Percentiles rank a stretch among this genome's conserved stretches.
These are phyloP conservation scores for Hypomontagnella monticulosa DNA, from an alignment of 495 filamentous ascomycete genomes.

Conservation along the genomic window DNA sequence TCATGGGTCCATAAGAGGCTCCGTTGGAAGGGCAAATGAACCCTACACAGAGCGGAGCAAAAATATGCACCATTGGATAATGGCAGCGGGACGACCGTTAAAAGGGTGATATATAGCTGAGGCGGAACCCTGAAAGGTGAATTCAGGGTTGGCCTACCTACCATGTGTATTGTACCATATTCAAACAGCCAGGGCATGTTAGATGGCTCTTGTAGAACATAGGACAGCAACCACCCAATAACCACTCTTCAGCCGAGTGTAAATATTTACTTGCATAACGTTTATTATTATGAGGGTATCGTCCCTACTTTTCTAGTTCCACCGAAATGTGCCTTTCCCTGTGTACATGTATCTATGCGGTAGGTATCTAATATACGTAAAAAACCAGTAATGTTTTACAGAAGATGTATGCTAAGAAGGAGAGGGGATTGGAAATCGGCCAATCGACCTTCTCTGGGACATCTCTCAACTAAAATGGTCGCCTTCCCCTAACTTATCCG, in stretches of 20 bases:
- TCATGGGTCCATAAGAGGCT: slow-evolving; percentile 33
- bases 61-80: slow-evolving; percentile 21
- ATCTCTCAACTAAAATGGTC: slow-evolving; percentile 58
- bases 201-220: slow-evolving; percentile 28
- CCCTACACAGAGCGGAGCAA: slow-evolving; percentile 6
- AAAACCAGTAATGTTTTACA: neutral
- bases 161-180: slow-evolving; percentile 41
- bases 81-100: neutral
- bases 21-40: neutral
- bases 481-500: slow-evolving; percentile 54
- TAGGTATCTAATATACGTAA: slow-evolving; percentile 3
- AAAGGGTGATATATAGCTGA: slow-evolving; percentile 15
- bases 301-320: neutral
- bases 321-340: slow-evolving; percentile 1
- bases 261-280: slow-evolving; percentile 29
- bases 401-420: neutral
- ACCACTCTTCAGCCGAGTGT: slow-evolving; percentile 36
- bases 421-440: too few relatives aligned
- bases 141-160: slow-evolving; percentile 24
- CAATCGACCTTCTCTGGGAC: neutral
- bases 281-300: slow-evolving; percentile 16
- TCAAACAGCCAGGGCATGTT: slow-evolving; percentile 15
- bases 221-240: slow-evolving; percentile 29
- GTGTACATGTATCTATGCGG: slow-evolving; percentile 3
- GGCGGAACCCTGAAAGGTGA: slow-evolving; percentile 14